Evolutionary conservation across 2,329 filamentous ascomycete species (phyloP).

Genomic region (Fusarium staphyleae): DNA sequence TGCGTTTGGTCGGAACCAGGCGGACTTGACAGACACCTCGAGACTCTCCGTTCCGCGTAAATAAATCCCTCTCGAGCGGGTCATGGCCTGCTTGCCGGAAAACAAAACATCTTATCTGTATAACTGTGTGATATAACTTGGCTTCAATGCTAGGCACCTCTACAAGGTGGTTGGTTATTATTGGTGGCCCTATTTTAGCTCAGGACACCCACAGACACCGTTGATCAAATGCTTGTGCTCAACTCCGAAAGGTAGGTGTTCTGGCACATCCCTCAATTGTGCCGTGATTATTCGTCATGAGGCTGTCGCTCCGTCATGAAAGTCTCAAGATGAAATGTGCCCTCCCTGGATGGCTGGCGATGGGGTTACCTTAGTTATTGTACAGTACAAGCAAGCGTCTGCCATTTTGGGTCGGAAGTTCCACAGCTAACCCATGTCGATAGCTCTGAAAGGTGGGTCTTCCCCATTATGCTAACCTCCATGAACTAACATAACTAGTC

Average conservation of each 20-base stretch:
- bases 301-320: constrained; percentile 22
- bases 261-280: not conserved
- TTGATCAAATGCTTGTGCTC: constrained; percentile 18
- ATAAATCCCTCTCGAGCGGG: constrained; percentile 3
- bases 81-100: not conserved
- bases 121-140: not conserved
- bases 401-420: constrained; percentile 26
- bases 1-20: not conserved
- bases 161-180: constrained; percentile 12
- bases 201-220: constrained; percentile 11
- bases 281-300: constrained; percentile 20
- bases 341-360: constrained; percentile 1
- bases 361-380: constrained; percentile 8
- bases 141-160: not conserved
- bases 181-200: not conserved
- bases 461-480: constrained; percentile 24
- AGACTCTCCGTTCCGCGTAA: not conserved
- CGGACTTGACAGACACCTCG: not conserved
- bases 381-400: constrained; percentile 15
- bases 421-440: constrained; percentile 21
- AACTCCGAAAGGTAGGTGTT: constrained; percentile 18
- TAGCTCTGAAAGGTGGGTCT: constrained; percentile 14
- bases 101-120: too few relatives aligned
- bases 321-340: constrained; percentile 6
- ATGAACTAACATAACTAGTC: too few relatives aligned